Conservation (phyloP, 129 eudicot genomes). For the Lonicera japonica region DNA sequence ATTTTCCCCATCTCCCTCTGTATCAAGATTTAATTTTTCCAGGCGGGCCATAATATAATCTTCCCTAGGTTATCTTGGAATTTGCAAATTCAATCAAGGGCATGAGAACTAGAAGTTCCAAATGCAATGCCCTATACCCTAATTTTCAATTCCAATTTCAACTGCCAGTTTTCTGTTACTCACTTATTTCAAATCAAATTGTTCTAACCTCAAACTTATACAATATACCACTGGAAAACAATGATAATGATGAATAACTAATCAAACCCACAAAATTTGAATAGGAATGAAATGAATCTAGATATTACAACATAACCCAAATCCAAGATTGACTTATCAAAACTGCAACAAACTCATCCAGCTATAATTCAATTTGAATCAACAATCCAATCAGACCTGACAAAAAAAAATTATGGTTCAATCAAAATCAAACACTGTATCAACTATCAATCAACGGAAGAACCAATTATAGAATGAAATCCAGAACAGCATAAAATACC, state of each 20-base stretch:
- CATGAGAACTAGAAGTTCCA: neutral
- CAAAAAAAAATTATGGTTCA: neutral
- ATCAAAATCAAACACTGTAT: neutral
- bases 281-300: neutral
- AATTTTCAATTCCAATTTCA: neutral
- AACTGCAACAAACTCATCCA: conserved; percentile 2
- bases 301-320: neutral
- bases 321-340: neutral
- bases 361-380: conserved; percentile 6
- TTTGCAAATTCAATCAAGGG: neutral
- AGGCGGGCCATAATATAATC: conserved; percentile 7
- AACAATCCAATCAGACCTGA: conserved; percentile 12
- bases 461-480: neutral
- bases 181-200: neutral
- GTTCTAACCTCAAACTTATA: neutral
- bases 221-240: neutral
- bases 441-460: too few relatives aligned
- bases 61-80: neutral
- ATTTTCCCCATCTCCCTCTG: conserved; percentile 22
- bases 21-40: conserved; percentile 1
- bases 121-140: neutral
- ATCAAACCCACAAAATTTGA: neutral
- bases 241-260: too few relatives aligned
- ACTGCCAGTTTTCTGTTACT: neutral
- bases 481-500: too few relatives aligned